Conservation (phyloP, 1,139 yeast genomes). For the Taphrina communis region DNA sequence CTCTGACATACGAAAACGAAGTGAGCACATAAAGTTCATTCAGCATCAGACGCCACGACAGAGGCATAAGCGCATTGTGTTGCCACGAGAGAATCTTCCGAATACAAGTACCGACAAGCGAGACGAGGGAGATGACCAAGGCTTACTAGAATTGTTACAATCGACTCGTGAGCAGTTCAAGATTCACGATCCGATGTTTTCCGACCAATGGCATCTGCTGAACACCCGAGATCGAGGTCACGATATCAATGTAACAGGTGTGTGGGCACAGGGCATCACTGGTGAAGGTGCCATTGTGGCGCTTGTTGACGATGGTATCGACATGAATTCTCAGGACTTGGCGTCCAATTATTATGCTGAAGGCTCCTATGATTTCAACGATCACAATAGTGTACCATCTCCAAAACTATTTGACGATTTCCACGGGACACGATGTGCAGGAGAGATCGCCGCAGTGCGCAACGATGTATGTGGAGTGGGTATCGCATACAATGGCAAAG, state of each 20-base stretch:
- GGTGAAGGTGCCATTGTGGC: slow-evolving; percentile 86
- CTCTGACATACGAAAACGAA: slow-evolving; percentile 7
- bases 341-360: slow-evolving; percentile 67
- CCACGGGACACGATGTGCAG: slow-evolving; percentile 98
- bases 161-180: slow-evolving; percentile 57
- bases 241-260: slow-evolving; percentile 84
- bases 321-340: slow-evolving; percentile 75
- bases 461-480: slow-evolving; percentile 94
- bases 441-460: slow-evolving; percentile 85
- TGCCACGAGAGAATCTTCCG: slow-evolving; percentile 5
- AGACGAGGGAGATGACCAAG: slow-evolving; percentile 35
- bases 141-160: slow-evolving; percentile 39
- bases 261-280: slow-evolving; percentile 76
- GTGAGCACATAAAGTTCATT: slow-evolving; percentile 1
- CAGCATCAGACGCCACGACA: slow-evolving; percentile 25
- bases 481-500: slow-evolving; percentile 84
- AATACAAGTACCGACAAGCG: slow-evolving; percentile 46
- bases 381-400: slow-evolving; percentile 71
- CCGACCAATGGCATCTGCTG: slow-evolving; percentile 86
- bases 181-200: slow-evolving; percentile 81
- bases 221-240: slow-evolving; percentile 75
- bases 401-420: slow-evolving; percentile 84
- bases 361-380: slow-evolving; percentile 93
- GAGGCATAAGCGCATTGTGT: slow-evolving; percentile 20
- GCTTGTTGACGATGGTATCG: slow-evolving; percentile 93